Percentiles rank a stretch among this genome's conserved stretches.
These are phyloP conservation scores for Groenewaldozyma auringiensis DNA, from an alignment of 1,139 yeast species.

Conservation along the genomic window DNA sequence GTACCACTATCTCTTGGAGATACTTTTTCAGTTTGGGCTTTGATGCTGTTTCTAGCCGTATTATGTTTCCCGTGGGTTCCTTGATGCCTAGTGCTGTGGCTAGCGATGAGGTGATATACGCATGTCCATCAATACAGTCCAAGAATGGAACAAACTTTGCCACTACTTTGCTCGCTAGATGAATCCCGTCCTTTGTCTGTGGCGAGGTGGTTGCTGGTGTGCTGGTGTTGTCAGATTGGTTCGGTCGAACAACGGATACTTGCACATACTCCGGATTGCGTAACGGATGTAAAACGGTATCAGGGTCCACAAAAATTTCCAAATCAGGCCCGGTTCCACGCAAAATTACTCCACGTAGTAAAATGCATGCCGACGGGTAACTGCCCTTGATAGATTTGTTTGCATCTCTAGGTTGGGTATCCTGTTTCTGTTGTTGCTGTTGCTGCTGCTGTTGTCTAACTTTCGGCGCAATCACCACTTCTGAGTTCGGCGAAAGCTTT, in stretches of 20 bases:
- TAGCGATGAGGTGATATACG: constrained; percentile 50
- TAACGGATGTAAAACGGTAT: constrained; percentile 32
- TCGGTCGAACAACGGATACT: constrained; percentile 43
- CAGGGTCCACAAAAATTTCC: constrained; percentile 35
- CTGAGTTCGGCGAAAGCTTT: constrained; percentile 62
- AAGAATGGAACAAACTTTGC: constrained; percentile 45
- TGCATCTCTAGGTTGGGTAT: not conserved
- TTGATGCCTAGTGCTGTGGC: constrained; percentile 50
- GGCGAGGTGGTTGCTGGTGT: constrained; percentile 8
- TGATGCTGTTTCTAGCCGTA: constrained; percentile 46
- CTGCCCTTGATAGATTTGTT: constrained; percentile 6
- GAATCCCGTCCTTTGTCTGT: constrained; percentile 10
- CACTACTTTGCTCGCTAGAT: constrained; percentile 37
- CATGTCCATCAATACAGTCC: constrained; percentile 38
- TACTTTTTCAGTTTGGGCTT: constrained; percentile 33
- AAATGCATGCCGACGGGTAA: constrained; percentile 31
- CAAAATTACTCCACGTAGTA: constrained; percentile 49
- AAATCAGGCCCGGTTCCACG: constrained; percentile 36
- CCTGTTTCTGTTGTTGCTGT: constrained; percentile 12
- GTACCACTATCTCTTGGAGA: constrained; percentile 39
- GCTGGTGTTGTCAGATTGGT: constrained; percentile 37
- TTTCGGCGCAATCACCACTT: constrained; percentile 79
- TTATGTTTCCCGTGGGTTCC: constrained; percentile 44
- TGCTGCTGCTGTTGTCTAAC: constrained; percentile 35
- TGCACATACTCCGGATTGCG: constrained; percentile 43